phyloP scores from a whole-genome alignment of 2,329 filamentous ascomycete species.

The Cryphonectria parasitica region DNA sequence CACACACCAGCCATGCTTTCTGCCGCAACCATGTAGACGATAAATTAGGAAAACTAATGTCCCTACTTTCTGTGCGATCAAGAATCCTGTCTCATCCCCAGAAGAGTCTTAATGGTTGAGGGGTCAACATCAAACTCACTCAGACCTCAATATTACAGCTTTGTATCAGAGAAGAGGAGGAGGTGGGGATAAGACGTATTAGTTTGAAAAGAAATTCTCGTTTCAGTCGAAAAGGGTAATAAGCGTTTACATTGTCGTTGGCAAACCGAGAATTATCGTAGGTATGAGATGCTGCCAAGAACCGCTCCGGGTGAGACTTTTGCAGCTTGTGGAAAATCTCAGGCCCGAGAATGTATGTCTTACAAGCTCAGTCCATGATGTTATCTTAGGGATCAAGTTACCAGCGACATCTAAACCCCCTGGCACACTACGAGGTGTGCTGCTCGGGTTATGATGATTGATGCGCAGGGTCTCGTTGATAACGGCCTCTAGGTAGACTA shows the following conservation, averaged over 20 bases:
- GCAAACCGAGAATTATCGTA: conserved; percentile 4
- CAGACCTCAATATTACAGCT: not conserved
- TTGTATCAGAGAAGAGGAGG: not conserved
- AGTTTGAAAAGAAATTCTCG: not conserved
- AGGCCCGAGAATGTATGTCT: conserved; percentile 6
- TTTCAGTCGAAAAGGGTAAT: conserved; percentile 19
- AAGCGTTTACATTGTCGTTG: not conserved
- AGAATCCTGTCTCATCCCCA: not conserved
- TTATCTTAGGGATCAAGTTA: conserved; percentile 14
- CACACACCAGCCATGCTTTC: not conserved
- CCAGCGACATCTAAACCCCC: conserved; percentile 17
- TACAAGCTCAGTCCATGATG: not conserved
- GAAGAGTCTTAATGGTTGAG: not conserved
- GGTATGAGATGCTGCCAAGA: not conserved
- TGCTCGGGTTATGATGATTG: conserved; percentile 34
- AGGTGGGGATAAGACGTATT: no score
- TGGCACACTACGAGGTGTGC: conserved; percentile 25
- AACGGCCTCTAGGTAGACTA: conserved; percentile 42
- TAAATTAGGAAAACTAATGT: not conserved
- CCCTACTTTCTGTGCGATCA: not conserved
- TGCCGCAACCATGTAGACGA: conserved; percentile 1
- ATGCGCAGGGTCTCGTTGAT: conserved; percentile 44
- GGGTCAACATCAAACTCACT: not conserved
- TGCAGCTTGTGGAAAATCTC: no score
- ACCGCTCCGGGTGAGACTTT: conserved; percentile 1